Evolutionary conservation across 2,329 filamentous ascomycete species (phyloP).

Genomic region (Colletotrichum sp.): DNA sequence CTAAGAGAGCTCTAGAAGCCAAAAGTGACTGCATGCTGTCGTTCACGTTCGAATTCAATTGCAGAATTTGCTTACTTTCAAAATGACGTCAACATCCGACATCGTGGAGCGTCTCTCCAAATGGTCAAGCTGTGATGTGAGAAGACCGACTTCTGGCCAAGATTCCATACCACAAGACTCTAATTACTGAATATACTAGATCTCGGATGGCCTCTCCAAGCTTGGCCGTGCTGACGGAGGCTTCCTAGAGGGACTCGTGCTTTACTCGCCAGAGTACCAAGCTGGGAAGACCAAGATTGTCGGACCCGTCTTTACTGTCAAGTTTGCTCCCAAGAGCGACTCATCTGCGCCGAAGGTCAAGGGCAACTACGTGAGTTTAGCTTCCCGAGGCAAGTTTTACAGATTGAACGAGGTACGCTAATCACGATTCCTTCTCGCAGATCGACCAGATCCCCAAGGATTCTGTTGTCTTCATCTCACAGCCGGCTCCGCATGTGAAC

Average conservation of each 20-base stretch:
- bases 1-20: fast-evolving
- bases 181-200: neutral
- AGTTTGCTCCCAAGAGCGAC: conserved; percentile 53
- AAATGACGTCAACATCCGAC: neutral
- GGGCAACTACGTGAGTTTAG: conserved; percentile 48
- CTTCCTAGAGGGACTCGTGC: conserved; percentile 57
- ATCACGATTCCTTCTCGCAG: neutral
- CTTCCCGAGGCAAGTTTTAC: neutral
- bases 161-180: neutral
- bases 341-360: conserved; percentile 46
- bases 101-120: neutral
- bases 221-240: conserved; percentile 54
- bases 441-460: neutral
- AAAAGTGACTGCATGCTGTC: neutral
- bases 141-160: neutral
- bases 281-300: conserved; percentile 54
- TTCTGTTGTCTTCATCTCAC: neutral
- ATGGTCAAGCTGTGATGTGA: neutral
- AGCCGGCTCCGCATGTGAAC: neutral
- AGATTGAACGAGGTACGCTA: neutral
- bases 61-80: neutral
- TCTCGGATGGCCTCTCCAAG: conserved; percentile 52
- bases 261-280: conserved; percentile 59
- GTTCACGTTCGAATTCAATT: neutral
- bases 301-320: conserved; percentile 60